phyloP scores from a whole-genome alignment of 2,329 filamentous ascomycete genomes.

The Penicillium sp. region DNA sequence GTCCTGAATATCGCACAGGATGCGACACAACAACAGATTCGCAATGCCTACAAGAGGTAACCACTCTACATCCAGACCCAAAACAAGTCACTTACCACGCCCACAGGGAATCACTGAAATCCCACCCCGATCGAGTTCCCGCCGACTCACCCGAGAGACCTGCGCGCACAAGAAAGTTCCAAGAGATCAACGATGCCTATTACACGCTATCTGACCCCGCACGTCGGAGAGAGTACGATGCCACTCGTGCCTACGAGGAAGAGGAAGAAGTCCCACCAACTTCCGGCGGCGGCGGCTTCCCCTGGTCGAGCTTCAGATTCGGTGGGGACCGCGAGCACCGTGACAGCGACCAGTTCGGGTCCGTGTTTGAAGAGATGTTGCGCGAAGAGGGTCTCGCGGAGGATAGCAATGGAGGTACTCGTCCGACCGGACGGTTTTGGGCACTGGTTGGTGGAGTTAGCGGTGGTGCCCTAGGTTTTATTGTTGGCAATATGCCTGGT shows the following conservation, averaged over 20 bases:
- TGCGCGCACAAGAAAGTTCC: slow-evolving; percentile 79
- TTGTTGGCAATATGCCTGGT: slow-evolving; percentile 87
- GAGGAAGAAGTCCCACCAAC: slow-evolving; percentile 48
- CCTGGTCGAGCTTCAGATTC: slow-evolving; percentile 71
- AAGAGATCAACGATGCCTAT: slow-evolving; percentile 89
- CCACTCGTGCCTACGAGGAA: slow-evolving; percentile 55
- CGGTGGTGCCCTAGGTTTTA: slow-evolving; percentile 89
- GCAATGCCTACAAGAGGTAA: slow-evolving; percentile 89
- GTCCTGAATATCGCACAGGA: slow-evolving; percentile 69
- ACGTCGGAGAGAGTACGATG: slow-evolving; percentile 80
- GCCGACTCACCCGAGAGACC: slow-evolving; percentile 77
- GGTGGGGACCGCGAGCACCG: slow-evolving; percentile 40
- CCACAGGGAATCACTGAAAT: slow-evolving; percentile 77
- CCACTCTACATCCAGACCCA: not conserved
- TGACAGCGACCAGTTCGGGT: slow-evolving; percentile 76
- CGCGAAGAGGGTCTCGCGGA: slow-evolving; percentile 79
- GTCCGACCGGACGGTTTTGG: slow-evolving; percentile 76
- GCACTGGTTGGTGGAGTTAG: slow-evolving; percentile 76
- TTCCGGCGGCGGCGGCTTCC: slow-evolving; percentile 54
- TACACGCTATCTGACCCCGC: slow-evolving; percentile 78
- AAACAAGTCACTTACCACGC: slow-evolving; percentile 11
- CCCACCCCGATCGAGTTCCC: slow-evolving; percentile 87
- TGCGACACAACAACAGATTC: slow-evolving; percentile 77
- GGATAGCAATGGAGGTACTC: slow-evolving; percentile 50
- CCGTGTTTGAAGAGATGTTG: slow-evolving; percentile 87